Percentiles rank a stretch among this genome's conserved stretches.
These are phyloP conservation scores for Clarireedia sp. DNA, from an alignment of 2,329 filamentous ascomycete genomes.

Conservation along the genomic window DNA sequence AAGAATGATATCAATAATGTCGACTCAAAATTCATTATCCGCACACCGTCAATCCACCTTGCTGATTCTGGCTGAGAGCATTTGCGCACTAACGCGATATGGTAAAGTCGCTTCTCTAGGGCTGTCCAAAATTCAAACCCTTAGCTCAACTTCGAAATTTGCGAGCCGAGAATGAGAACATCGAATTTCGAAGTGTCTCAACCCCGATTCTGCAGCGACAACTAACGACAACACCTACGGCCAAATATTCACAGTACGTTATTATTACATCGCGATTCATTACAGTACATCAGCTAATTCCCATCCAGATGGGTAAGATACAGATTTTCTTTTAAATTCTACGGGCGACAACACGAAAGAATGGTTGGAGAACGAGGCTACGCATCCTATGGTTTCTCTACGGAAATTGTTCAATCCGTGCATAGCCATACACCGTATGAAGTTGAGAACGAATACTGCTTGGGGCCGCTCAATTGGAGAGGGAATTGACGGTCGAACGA, in stretches of 20 bases:
- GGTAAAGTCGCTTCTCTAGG: slow-evolving; percentile 5
- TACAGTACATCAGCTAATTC: slow-evolving; percentile 25
- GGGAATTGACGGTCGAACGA: too few relatives aligned
- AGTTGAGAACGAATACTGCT: too few relatives aligned
- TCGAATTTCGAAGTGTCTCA: slow-evolving; percentile 8
- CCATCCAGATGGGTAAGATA: slow-evolving; percentile 54
- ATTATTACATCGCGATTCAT: slow-evolving; percentile 14
- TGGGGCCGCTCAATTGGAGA: too few relatives aligned
- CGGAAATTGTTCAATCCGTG: too few relatives aligned
- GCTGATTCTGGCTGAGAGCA: neutral
- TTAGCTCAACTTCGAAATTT: slow-evolving; percentile 13
- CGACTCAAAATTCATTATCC: neutral
- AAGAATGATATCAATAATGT: neutral
- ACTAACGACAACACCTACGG: slow-evolving; percentile 39
- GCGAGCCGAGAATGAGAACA: slow-evolving; percentile 8
- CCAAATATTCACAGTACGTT: slow-evolving; percentile 41
- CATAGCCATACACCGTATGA: too few relatives aligned
- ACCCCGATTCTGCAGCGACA: slow-evolving; percentile 20
- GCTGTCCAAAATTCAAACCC: slow-evolving; percentile 8
- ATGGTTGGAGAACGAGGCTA: neutral
- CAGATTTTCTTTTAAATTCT: slow-evolving; percentile 20
- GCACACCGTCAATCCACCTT: neutral
- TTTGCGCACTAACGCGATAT: slow-evolving; percentile 9
- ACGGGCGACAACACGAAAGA: neutral
- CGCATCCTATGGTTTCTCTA: too few relatives aligned